Evolutionary conservation across 176 grass and related monocot genomes (phyloP).

Genomic region (Dendrocalamus sinicus): DNA sequence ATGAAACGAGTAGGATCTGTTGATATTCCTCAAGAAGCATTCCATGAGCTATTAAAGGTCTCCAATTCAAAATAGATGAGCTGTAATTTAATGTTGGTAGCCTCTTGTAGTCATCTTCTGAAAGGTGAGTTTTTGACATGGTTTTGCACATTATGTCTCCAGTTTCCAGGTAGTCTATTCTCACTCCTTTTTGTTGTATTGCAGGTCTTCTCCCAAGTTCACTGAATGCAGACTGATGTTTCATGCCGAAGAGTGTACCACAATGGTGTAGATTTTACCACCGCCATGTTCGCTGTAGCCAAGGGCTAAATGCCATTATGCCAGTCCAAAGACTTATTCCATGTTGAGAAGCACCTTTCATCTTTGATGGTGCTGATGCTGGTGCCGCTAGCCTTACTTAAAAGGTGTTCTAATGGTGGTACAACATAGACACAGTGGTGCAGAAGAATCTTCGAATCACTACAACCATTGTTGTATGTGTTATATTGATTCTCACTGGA

Average conservation of each 20-base stretch:
- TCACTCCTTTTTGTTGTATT: neutral
- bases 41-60: slow-evolving; percentile 83
- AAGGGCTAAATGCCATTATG: neutral
- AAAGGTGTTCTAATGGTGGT: neutral
- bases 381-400: neutral
- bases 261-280: neutral
- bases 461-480: neutral
- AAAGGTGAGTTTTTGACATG: slow-evolving; percentile 28
- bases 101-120: slow-evolving; percentile 12
- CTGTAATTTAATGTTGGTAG: neutral
- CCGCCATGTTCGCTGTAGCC: neutral
- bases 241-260: neutral
- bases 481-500: neutral
- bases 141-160: neutral
- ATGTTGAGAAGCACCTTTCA: neutral
- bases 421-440: neutral
- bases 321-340: neutral
- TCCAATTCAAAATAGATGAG: slow-evolving; percentile 69
- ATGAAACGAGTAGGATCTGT: slow-evolving; percentile 99
- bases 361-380: neutral
- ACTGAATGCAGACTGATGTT: slow-evolving; percentile 22
- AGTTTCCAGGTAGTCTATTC: neutral
- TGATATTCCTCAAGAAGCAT: slow-evolving; percentile 95
- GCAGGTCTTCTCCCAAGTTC: slow-evolving; percentile 2
- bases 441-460: neutral